Conservation (phyloP, 805 yeast species). For the Barnettozyma siamensis region DNA sequence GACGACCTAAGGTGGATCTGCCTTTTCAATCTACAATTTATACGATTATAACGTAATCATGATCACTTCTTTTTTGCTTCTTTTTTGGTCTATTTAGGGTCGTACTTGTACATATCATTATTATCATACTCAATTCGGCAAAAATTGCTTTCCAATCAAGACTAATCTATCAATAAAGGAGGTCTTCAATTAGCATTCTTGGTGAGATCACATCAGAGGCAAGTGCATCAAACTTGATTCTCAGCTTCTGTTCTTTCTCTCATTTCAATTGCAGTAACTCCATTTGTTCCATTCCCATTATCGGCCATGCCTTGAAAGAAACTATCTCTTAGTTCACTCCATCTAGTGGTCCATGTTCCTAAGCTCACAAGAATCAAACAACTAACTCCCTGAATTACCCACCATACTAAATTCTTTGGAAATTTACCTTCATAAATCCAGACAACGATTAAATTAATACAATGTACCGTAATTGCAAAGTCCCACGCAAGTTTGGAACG, state of each 20-base stretch:
- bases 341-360: constrained; percentile 86
- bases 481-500: constrained; percentile 94
- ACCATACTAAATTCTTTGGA: constrained; percentile 76
- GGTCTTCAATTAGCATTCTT: no score
- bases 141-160: no score
- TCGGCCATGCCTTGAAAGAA: constrained; percentile 83
- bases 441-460: constrained; percentile 65
- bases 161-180: no score
- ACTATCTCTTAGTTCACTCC: constrained; percentile 86
- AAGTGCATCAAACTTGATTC: not conserved
- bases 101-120: constrained; percentile 13
- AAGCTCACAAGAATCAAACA: constrained; percentile 64
- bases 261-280: constrained; percentile 18
- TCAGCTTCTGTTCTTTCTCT: constrained; percentile 10
- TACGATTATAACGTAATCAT: no score
- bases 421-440: constrained; percentile 59
- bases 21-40: no score
- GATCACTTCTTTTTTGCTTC: no score
- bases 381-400: constrained; percentile 70
- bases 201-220: no score
- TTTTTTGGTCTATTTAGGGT: not conserved
- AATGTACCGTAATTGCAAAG: constrained; percentile 90
- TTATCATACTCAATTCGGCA: no score
- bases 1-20: no score
- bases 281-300: constrained; percentile 25